Conservation (phyloP, 2,329 filamentous ascomycete genomes). For the Escovopsis weberi region DNA sequence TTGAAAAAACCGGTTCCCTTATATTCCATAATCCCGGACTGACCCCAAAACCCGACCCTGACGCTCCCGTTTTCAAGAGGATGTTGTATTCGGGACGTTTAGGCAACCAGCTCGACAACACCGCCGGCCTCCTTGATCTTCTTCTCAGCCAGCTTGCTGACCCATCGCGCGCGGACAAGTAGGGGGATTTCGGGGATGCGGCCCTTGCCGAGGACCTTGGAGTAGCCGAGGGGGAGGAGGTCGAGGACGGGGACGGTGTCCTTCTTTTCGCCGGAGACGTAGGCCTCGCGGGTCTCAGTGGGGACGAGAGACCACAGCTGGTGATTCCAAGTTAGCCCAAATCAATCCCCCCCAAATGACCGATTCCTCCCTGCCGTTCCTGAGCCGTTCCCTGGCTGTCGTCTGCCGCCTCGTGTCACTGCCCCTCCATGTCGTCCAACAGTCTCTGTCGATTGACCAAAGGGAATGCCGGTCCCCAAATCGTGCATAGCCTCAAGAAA, state of each 20-base stretch:
- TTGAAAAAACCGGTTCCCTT: conserved; percentile 11
- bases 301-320: conserved; percentile 95
- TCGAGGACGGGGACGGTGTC: conserved; percentile 96
- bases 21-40: not conserved
- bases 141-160: conserved; percentile 91
- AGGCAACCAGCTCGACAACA: conserved; percentile 90
- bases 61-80: not conserved
- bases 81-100: conserved; percentile 13
- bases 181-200: conserved; percentile 84
- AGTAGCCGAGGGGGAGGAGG: conserved; percentile 92
- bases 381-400: not conserved
- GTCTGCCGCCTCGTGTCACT: not conserved
- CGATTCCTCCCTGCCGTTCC: not conserved
- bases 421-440: not conserved
- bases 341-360: too few relatives aligned
- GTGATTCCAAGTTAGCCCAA: conserved; percentile 15
- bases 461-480: too few relatives aligned
- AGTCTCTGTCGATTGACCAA: not conserved
- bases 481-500: not conserved
- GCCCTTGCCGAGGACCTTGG: conserved; percentile 98
- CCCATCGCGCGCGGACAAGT: conserved; percentile 88
- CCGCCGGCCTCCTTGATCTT: conserved; percentile 98
- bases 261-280: conserved; percentile 64
- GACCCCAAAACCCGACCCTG: conserved; percentile 20
- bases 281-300: conserved; percentile 81